Evolutionary conservation across 805 yeast genomes (phyloP), one percentile per base, ranked within the genome.

Genomic region (Kodamaea laetipori): DNA sequence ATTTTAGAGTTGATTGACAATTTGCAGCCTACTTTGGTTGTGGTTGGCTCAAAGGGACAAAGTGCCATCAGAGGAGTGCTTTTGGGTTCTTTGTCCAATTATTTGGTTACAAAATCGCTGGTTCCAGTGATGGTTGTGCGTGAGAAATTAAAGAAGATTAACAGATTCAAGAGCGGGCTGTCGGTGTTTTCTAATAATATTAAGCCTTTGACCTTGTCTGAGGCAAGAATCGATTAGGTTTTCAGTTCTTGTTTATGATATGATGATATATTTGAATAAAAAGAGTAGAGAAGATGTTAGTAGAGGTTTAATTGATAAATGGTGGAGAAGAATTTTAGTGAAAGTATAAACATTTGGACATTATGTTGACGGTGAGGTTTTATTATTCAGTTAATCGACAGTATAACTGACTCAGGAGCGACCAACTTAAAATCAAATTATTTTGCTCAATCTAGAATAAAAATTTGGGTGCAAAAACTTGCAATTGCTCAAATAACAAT

Each of bases 41-140:
- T 84, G 40, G 85, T 84, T 8, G 92, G 92, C 0, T 83, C 89
- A 3, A 78, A 84, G 52, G 92, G 92, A 23, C 80, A 80, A 48
- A 71, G 80, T 43, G 87, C 89, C 3, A 65, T 84, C 26, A 81
- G 81, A 58, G 90, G 92, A 4, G 88, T 84, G 6, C 71, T 84
- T 41, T 71, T 84, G 48, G 92, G 92, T 2, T 80, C 86, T 2
- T 71, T 85, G 45, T 81, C 88, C 2, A 84, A 84, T 53, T 84
- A 84, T 58, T 65, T 84, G 49, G 88, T 84, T 12, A 80, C 87
- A 12, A 80, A 82, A 59, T 77, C 83, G 53, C 67, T 82, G 12
- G 87, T 82, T 2, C 90, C 92, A 0, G 90, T 84, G 16, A 84
- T 84, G 92, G 90, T 84, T 38, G 92, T 85, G 15, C 73, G 86